Evolutionary conservation across 1,284 basidiomycete genomes (phyloP).

Genomic region (Heterobasidion occidentale): DNA sequence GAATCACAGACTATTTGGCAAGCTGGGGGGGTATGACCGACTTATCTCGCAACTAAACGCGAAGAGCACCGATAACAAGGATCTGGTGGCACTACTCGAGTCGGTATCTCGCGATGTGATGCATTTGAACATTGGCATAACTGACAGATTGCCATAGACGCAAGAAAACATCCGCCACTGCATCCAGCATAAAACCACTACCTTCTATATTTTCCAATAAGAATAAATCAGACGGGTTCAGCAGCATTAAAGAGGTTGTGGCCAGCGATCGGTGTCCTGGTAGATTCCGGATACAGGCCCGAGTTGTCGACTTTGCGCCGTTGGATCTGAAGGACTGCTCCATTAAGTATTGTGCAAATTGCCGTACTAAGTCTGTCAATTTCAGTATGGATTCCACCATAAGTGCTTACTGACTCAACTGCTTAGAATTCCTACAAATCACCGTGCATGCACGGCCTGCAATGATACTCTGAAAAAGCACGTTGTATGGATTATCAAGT

Average conservation of each 20-base stretch:
- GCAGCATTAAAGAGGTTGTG: slow-evolving; percentile 33
- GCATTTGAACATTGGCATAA: not conserved
- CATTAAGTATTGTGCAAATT: slow-evolving; percentile 41
- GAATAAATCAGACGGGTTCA: slow-evolving; percentile 4
- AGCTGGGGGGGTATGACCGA: slow-evolving; percentile 47
- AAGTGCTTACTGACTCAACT: not conserved
- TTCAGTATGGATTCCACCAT: not conserved
- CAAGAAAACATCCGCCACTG: too few relatives aligned
- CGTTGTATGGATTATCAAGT: slow-evolving; percentile 1
- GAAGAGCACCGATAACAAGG: slow-evolving; percentile 19
- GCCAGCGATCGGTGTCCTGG: slow-evolving; percentile 24
- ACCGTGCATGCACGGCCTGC: slow-evolving; percentile 2
- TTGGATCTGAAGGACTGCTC: slow-evolving; percentile 37
- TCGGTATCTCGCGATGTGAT: slow-evolving; percentile 5
- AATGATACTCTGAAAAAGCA: slow-evolving; percentile 1
- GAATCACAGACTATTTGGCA: slow-evolving; percentile 29
- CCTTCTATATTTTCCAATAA: not conserved
- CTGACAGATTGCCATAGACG: not conserved
- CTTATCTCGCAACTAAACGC: slow-evolving; percentile 40
- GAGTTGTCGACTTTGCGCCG: slow-evolving; percentile 50
- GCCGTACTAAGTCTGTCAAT: slow-evolving; percentile 37
- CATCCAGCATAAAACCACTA: not conserved
- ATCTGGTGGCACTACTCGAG: slow-evolving; percentile 22
- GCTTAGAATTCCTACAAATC: slow-evolving; percentile 2
- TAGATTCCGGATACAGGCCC: slow-evolving; percentile 39